phyloP scores from a whole-genome alignment of 2,329 filamentous ascomycete species.

The Blumeria graminis region DNA sequence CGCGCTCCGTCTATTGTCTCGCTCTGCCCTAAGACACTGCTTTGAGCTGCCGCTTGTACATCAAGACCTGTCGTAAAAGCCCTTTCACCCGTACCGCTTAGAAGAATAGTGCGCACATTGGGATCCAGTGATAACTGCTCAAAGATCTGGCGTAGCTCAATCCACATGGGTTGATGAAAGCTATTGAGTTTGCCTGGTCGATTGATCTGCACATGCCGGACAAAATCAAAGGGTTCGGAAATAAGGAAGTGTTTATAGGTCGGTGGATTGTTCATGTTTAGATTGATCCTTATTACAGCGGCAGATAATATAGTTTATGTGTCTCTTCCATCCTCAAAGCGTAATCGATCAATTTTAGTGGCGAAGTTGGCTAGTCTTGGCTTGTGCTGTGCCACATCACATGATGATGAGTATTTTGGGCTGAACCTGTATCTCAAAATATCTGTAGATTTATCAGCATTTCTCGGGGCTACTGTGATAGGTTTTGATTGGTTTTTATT shows the following conservation, averaged over 20 bases:
- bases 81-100: conserved; percentile 58
- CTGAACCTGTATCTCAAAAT: too few relatives aligned
- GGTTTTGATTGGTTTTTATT: too few relatives aligned
- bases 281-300: too few relatives aligned
- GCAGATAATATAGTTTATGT: too few relatives aligned
- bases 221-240: conserved; percentile 43
- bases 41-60: conserved; percentile 41
- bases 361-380: too few relatives aligned
- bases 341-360: too few relatives aligned
- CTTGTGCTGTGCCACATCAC: too few relatives aligned
- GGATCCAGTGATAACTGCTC: conserved; percentile 44
- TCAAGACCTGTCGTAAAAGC: conserved; percentile 78
- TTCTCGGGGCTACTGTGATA: too few relatives aligned
- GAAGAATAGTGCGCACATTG: conserved; percentile 49
- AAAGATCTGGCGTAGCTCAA: conserved; percentile 54
- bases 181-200: conserved; percentile 70
- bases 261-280: not conserved
- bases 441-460: too few relatives aligned
- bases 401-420: too few relatives aligned
- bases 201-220: conserved; percentile 86
- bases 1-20: conserved; percentile 33
- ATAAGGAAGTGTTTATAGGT: conserved; percentile 25
- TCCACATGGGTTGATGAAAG: conserved; percentile 68
- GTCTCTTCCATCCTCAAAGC: too few relatives aligned
- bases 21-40: conserved; percentile 19